A percentile compares a stretch with the other conserved stretches of the same genome.
phyloP scores from a whole-genome alignment of 371 early-diverging fungal species.

The Mortierella sp. region DNA sequence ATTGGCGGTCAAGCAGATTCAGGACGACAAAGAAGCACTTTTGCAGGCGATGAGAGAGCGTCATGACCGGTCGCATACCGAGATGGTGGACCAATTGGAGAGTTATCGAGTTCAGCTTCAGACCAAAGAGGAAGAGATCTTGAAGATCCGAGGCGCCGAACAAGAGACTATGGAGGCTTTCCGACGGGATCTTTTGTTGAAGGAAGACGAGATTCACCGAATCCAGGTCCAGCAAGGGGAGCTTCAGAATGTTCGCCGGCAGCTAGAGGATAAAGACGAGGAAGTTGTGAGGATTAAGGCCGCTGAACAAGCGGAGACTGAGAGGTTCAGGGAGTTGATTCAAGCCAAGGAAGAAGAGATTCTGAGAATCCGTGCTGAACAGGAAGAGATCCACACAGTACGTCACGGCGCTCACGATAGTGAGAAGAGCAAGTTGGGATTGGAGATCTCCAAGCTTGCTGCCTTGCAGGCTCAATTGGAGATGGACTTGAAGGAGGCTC shows the following conservation, averaged over 20 bases:
- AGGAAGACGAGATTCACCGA: slow-evolving; percentile 9
- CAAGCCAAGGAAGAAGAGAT: slow-evolving; percentile 13
- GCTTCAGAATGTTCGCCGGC: background rate
- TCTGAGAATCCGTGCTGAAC: slow-evolving; percentile 2
- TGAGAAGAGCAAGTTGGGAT: background rate
- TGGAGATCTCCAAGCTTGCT: background rate
- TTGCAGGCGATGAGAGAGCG: slow-evolving; percentile 25
- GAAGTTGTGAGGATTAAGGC: slow-evolving; percentile 9
- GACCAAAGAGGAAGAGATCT: slow-evolving; percentile 13
- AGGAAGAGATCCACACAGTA: background rate
- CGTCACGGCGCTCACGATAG: background rate
- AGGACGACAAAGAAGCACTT: slow-evolving; percentile 27
- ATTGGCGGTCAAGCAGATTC: slow-evolving; percentile 26
- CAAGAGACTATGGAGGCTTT: background rate
- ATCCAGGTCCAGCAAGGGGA: slow-evolving; percentile 2
- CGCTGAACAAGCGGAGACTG: background rate
- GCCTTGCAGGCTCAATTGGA: slow-evolving; percentile 14
- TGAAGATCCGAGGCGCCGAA: background rate
- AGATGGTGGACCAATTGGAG: slow-evolving; percentile 19
- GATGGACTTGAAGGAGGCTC: slow-evolving; percentile 22
- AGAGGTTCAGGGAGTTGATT: background rate
- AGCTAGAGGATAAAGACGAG: background rate
- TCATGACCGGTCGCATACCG: slow-evolving; percentile 19
- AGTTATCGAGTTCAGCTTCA: slow-evolving; percentile 12
- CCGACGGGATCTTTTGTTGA: background rate